Conservation (phyloP, 305 asterid genomes). For the Striga hermonthica region DNA sequence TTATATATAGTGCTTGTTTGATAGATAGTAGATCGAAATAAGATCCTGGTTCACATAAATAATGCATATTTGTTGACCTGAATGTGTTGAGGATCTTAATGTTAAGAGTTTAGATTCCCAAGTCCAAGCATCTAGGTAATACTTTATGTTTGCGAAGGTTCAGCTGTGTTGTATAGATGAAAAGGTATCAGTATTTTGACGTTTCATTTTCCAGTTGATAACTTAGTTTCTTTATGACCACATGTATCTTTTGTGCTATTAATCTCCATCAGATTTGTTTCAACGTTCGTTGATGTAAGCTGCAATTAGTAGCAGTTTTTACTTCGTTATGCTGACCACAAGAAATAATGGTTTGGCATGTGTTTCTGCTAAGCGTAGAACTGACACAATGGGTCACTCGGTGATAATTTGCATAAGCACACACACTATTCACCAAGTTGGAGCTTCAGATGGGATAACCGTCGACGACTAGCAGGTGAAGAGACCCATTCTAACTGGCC, state of each 20-base stretch:
- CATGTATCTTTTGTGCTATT: conserved; percentile 34
- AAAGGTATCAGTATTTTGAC: neutral
- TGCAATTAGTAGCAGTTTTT: conserved; percentile 27
- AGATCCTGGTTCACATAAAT: no score
- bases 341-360: conserved; percentile 89
- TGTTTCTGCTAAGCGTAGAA: conserved; percentile 72
- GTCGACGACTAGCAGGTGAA: conserved; percentile 88
- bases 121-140: no score
- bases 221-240: conserved; percentile 24
- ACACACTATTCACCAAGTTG: conserved; percentile 81
- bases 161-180: neutral
- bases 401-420: conserved; percentile 64
- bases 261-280: conserved; percentile 23
- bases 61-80: no score
- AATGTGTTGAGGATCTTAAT: no score
- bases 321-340: conserved; percentile 31
- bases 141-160: no score
- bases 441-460: conserved; percentile 97
- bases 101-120: no score
- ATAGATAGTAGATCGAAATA: no score
- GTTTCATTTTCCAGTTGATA: conserved; percentile 17
- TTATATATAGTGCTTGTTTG: no score
- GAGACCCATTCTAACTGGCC: conserved; percentile 68
- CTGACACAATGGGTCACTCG: conserved; percentile 48
- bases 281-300: conserved; percentile 37